These are phyloP conservation scores for Cantharellus anzutake DNA, from an alignment of 768 basidiomycete species.

Conservation along the genomic window DNA sequence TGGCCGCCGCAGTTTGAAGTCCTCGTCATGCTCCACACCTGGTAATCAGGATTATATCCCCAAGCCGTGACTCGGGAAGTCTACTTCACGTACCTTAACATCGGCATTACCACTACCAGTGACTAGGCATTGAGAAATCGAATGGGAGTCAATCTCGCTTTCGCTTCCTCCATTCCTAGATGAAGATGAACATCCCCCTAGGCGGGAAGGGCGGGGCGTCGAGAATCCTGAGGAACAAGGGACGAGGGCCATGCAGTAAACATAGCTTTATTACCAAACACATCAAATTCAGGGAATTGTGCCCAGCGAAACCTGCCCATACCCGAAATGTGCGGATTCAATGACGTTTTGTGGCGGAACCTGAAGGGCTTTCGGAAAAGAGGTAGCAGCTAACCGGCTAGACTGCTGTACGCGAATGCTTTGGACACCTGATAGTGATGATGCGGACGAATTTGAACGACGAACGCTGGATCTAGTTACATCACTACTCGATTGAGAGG, in stretches of 20 bases:
- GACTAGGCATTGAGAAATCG: slow-evolving; percentile 23
- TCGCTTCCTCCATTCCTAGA: slow-evolving; percentile 10
- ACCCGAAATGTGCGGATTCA: slow-evolving; percentile 85
- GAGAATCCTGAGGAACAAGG: slow-evolving; percentile 17
- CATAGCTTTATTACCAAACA: slow-evolving; percentile 18
- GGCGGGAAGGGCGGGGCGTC: no score
- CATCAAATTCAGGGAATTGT: no score
- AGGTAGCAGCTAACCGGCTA: neutral
- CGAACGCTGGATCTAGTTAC: no score
- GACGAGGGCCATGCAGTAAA: slow-evolving; percentile 58
- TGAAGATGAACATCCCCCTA: neutral
- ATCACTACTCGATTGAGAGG: no score
- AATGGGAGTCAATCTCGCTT: slow-evolving; percentile 1
- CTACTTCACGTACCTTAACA: slow-evolving; percentile 39
- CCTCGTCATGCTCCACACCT: neutral
- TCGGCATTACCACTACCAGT: slow-evolving; percentile 85
- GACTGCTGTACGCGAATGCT: neutral
- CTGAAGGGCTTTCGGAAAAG: slow-evolving; percentile 19
- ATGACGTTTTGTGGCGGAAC: slow-evolving; percentile 55
- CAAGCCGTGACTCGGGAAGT: neutral
- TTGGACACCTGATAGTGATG: neutral
- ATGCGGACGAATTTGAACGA: neutral
- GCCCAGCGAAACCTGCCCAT: neutral
- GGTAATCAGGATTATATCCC: neutral
- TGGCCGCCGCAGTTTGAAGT: neutral